These are phyloP conservation scores for Raffaelea deltoideospora DNA, from an alignment of 2,329 filamentous ascomycete genomes.

Conservation along the genomic window DNA sequence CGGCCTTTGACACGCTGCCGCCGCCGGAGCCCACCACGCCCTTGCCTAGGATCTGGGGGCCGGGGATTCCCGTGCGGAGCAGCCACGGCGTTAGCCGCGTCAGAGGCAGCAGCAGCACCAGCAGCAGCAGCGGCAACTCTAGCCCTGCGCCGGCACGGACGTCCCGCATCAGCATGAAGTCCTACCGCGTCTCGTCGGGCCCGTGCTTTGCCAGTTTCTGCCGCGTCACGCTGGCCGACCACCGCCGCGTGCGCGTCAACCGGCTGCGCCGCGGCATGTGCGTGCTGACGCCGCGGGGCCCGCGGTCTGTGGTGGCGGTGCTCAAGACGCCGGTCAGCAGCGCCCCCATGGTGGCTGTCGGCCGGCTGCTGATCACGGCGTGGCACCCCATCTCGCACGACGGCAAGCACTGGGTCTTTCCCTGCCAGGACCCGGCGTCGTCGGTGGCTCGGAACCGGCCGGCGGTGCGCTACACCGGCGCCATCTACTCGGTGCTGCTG, in stretches of 20 bases:
- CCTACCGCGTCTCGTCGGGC: constrained; percentile 24
- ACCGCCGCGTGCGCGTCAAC: constrained; percentile 23
- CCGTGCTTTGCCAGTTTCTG: constrained; percentile 40
- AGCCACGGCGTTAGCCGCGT: too few species aligned
- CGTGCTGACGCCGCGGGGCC: constrained; percentile 34
- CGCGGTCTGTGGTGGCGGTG: constrained; percentile 32
- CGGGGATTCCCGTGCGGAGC: too few species aligned
- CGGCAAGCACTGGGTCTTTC: constrained; percentile 13
- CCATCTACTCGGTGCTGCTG: constrained; percentile 42
- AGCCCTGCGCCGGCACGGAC: too few species aligned
- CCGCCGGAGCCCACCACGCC: constrained; percentile 24
- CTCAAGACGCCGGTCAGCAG: constrained; percentile 30
- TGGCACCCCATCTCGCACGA: constrained; percentile 38
- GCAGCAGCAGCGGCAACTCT: too few species aligned
- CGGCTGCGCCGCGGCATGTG: constrained; percentile 27
- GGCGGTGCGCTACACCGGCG: constrained; percentile 28
- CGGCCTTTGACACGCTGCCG: constrained; percentile 30
- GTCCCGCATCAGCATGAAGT: constrained; percentile 27
- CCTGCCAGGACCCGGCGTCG: constrained; percentile 12
- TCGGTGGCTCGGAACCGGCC: constrained; percentile 8
- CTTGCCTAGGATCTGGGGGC: too few species aligned
- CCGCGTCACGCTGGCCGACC: constrained; percentile 25
- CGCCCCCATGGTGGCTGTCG: constrained; percentile 28
- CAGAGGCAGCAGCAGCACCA: too few species aligned
- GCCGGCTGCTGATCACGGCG: constrained; percentile 34